phyloP scores from a whole-genome alignment of 106 monocot genomes.

The Chionographis japonica region DNA sequence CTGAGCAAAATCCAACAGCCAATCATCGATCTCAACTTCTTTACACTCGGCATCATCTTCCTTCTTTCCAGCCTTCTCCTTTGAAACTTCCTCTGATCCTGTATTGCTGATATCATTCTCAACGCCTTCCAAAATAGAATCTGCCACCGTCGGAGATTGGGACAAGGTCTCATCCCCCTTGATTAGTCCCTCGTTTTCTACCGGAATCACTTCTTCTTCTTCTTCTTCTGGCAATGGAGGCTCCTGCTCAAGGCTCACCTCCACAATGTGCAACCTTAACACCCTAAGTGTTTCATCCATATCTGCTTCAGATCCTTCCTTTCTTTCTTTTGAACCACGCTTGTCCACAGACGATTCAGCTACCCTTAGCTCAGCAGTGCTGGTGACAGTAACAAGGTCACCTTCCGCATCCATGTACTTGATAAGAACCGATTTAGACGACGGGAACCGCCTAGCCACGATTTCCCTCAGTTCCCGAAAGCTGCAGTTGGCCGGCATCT shows the following conservation, averaged over 20 bases:
- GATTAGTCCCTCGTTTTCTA: slow-evolving; percentile 27
- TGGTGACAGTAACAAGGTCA: slow-evolving; percentile 86
- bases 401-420: slow-evolving; percentile 88
- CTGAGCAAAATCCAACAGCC: slow-evolving; percentile 92
- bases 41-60: slow-evolving; percentile 77
- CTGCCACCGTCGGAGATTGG: slow-evolving; percentile 17
- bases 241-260: slow-evolving; percentile 77
- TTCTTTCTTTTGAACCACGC: slow-evolving; percentile 4
- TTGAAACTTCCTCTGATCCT: slow-evolving; percentile 17
- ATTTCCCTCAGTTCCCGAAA: slow-evolving; percentile 69
- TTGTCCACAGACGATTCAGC: slow-evolving; percentile 50
- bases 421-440: slow-evolving; percentile 69
- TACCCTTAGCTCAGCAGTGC: slow-evolving; percentile 62
- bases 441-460: slow-evolving; percentile 66
- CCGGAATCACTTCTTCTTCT: slow-evolving; percentile 31
- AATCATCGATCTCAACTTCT: slow-evolving; percentile 92
- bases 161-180: slow-evolving; percentile 25
- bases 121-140: neutral
- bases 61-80: slow-evolving; percentile 39
- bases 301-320: slow-evolving; percentile 7
- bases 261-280: slow-evolving; percentile 80
- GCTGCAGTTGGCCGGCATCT: slow-evolving; percentile 68
- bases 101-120: slow-evolving; percentile 20
- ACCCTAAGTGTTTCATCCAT: slow-evolving; percentile 17
- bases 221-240: slow-evolving; percentile 53